Evolutionary conservation across 441 rosid genomes (phyloP).

Genomic region (Gossypium trilobum): DNA sequence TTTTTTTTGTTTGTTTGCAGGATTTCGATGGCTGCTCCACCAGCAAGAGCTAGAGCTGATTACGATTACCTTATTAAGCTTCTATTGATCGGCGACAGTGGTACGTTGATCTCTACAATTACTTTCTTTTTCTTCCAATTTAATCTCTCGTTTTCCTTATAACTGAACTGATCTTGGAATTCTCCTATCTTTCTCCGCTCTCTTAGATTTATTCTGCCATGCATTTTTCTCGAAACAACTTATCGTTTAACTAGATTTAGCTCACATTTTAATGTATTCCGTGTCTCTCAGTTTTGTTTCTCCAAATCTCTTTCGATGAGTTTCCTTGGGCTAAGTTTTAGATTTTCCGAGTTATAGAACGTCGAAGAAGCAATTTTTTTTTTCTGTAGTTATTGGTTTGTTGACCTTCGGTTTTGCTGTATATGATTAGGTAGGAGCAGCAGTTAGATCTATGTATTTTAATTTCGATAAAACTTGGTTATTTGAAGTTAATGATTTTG

Average conservation of each 20-base stretch:
- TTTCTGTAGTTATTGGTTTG: not conserved
- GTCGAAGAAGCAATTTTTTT: not conserved
- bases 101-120: conserved; percentile 23
- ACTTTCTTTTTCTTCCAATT: not conserved
- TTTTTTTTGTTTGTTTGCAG: conserved; percentile 15
- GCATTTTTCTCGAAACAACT: not conserved
- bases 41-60: conserved; percentile 61
- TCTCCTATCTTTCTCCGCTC: not conserved
- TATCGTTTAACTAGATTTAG: not conserved
- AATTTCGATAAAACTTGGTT: not conserved
- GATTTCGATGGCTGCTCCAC: conserved; percentile 60
- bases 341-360: not conserved
- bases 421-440: not conserved
- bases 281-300: not conserved
- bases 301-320: not conserved
- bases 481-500: not conserved
- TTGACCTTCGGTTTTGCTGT: not conserved
- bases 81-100: conserved; percentile 63
- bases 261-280: not conserved
- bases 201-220: not conserved
- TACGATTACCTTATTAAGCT: conserved; percentile 68
- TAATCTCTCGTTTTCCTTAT: not conserved
- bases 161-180: conserved; percentile 18
- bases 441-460: not conserved
- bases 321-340: not conserved